Evolutionary conservation across 768 basidiomycete genomes (phyloP), one percentile per base, ranked within the genome.

Genomic region (Trichaptum fuscoviolaceum): DNA sequence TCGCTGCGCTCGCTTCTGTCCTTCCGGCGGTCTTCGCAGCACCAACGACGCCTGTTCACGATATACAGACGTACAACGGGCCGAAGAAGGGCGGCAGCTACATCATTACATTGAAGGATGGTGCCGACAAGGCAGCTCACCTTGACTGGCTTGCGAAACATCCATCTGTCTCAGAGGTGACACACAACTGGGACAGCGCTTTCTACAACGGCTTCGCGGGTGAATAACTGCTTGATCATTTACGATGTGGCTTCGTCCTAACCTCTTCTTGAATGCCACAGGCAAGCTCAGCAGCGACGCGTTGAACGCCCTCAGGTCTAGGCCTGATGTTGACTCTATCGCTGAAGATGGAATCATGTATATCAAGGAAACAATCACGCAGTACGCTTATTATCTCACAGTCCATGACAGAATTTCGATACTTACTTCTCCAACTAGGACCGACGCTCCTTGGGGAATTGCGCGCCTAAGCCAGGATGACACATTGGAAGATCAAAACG

Each of bases 281-380:
- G 71, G 71, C 24, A 64, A 35, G 10, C 69, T 74, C 52, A 27
- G 30, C 57, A 70, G 68, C 0, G 71, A 68, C 23, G 67, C 73
- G 8, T 69, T 78, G 42, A 71, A 73, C 27, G 30, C 68, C 5
- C 70, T 78, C 26, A 71, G 72, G 25, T 70, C 74, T 1, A 73
- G 67, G 35, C 68, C 67, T 8, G 73, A 74, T 30, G 74, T 77
- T n/a, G 73, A 72, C 52, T 69, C 64, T 30, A 71, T 77, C 58
- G 62, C 70, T n/a, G 74, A 77, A 62, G 77, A 77, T 63, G 77
- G 75, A 26, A 65, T 76, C 63, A 73, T 73, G 70, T 66, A 72
- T 63, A 73, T 70, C 30, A 67, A 64, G 17, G 64, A 66, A 5
- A 66, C 65, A 57, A 65, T 67, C 7, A 67, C 65, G 20, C 65